These are phyloP conservation scores for Fusarium anthophilum DNA, from an alignment of 2,329 filamentous ascomycete genomes.

Conservation along the genomic window DNA sequence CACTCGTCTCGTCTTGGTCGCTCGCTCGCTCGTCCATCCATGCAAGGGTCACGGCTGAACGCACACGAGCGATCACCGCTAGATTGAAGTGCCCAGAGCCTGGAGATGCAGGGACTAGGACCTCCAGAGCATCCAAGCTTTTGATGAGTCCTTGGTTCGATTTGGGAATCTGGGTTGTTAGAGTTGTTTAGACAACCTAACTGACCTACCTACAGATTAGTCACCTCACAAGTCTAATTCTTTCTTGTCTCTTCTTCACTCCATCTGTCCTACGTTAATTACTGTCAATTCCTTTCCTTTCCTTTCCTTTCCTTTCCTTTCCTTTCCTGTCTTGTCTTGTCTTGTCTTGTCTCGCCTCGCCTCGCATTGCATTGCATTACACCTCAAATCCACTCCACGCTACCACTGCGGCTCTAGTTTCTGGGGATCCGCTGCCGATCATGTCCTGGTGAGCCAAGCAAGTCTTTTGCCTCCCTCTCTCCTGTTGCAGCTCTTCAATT, in stretches of 20 bases:
- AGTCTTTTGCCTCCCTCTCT: conserved; percentile 28
- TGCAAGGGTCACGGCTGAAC: conserved; percentile 32
- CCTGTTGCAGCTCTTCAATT: conserved; percentile 22
- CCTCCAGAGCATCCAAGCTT: conserved; percentile 31
- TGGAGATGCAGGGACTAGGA: conserved; percentile 31
- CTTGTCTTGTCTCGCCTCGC: not conserved
- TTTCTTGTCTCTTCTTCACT: not conserved
- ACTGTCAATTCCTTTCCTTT: conserved; percentile 10
- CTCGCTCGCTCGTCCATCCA: not conserved
- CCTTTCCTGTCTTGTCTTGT: not conserved
- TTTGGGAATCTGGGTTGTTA: conserved; percentile 1
- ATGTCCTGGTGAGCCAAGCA: conserved; percentile 40
- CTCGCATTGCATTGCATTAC: conserved; percentile 1
- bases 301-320: not conserved
- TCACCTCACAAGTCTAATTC: not conserved
- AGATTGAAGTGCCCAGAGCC: conserved; percentile 30
- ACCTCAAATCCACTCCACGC: not conserved
- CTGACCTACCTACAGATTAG: not conserved
- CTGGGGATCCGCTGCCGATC: conserved; percentile 36
- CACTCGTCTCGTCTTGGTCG: not conserved
- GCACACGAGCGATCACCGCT: conserved; percentile 29
- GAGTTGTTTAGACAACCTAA: not conserved
- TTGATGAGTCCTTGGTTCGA: conserved; percentile 6
- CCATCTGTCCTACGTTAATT: conserved; percentile 8
- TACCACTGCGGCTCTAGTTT: conserved; percentile 28